These are phyloP conservation scores for Peniophora sp. DNA, from an alignment of 1,284 basidiomycete genomes.

Conservation along the genomic window DNA sequence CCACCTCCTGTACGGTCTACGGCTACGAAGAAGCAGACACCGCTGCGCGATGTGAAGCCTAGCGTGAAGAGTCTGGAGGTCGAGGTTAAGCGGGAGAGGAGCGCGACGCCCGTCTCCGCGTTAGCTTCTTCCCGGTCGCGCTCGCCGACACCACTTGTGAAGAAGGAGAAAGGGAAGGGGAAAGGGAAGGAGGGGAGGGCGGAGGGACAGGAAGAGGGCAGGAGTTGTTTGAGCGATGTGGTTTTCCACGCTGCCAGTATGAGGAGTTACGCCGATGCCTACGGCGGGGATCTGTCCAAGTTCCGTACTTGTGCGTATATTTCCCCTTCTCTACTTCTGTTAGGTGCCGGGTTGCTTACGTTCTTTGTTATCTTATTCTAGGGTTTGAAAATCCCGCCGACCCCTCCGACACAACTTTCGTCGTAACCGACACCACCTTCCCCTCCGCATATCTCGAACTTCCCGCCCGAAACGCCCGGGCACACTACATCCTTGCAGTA, in stretches of 20 bases:
- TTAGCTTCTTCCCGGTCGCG: slow-evolving; percentile 22
- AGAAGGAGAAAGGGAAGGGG: too few species aligned
- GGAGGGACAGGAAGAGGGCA: too few species aligned
- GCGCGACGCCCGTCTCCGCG: slow-evolving; percentile 43
- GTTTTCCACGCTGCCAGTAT: too few species aligned
- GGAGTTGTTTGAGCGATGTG: too few species aligned
- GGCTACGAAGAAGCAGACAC: slow-evolving; percentile 7
- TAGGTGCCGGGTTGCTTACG: too few species aligned
- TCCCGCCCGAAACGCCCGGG: slow-evolving; percentile 55
- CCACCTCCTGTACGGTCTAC: neutral
- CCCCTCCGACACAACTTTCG: slow-evolving; percentile 48
- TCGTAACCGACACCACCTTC: slow-evolving; percentile 46
- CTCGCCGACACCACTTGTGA: too few species aligned
- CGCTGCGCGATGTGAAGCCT: slow-evolving; percentile 29
- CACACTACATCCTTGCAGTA: slow-evolving; percentile 60
- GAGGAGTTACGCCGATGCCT: slow-evolving; percentile 8
- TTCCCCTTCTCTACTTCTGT: slow-evolving; percentile 13
- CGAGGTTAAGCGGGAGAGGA: slow-evolving; percentile 39
- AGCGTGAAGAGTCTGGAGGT: slow-evolving; percentile 35
- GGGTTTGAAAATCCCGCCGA: slow-evolving; percentile 61
- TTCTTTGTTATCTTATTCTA: slow-evolving; percentile 16
- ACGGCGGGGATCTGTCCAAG: slow-evolving; percentile 23
- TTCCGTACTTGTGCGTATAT: slow-evolving; percentile 19
- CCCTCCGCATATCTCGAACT: slow-evolving; percentile 64
- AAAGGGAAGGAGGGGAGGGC: too few species aligned